phyloP scores from a whole-genome alignment of 2,329 filamentous ascomycete species.

The Monilinia fructigena region DNA sequence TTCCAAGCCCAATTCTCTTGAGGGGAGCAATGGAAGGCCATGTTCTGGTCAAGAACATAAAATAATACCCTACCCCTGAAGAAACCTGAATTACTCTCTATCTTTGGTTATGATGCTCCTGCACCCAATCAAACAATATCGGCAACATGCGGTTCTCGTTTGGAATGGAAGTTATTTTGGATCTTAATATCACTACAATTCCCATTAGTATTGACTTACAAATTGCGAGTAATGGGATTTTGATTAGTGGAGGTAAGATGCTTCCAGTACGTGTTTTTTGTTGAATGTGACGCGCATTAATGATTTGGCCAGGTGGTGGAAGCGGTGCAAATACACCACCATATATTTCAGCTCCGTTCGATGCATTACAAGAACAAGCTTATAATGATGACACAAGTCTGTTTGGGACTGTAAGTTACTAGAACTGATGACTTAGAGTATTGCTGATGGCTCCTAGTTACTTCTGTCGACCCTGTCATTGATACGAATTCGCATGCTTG shows the following conservation, averaged over 20 bases:
- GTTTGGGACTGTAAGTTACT: constrained; percentile 56
- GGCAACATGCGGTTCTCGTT: background rate
- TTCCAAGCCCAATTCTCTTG: background rate
- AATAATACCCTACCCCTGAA: background rate
- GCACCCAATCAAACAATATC: background rate
- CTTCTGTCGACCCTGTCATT: constrained; percentile 46
- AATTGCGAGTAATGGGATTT: background rate
- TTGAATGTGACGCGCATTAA: constrained; percentile 41
- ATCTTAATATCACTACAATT: background rate
- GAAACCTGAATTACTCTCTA: background rate
- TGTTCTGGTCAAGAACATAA: background rate
- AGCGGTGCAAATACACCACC: constrained; percentile 48
- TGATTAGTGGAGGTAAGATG: background rate
- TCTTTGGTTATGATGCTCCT: background rate
- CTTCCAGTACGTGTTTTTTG: background rate
- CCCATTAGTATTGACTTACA: background rate
- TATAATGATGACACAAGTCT: constrained; percentile 39
- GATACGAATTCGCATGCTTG: constrained; percentile 51
- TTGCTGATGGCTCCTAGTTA: background rate
- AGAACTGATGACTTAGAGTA: constrained; percentile 35
- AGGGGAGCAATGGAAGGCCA: background rate
- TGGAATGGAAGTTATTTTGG: background rate
- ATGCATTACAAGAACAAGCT: constrained; percentile 34
- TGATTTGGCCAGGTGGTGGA: constrained; percentile 42
- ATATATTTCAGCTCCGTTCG: constrained; percentile 53